Evolutionary conservation across 2,329 filamentous ascomycete species (phyloP).

Genomic region (Cladosporium sp.): DNA sequence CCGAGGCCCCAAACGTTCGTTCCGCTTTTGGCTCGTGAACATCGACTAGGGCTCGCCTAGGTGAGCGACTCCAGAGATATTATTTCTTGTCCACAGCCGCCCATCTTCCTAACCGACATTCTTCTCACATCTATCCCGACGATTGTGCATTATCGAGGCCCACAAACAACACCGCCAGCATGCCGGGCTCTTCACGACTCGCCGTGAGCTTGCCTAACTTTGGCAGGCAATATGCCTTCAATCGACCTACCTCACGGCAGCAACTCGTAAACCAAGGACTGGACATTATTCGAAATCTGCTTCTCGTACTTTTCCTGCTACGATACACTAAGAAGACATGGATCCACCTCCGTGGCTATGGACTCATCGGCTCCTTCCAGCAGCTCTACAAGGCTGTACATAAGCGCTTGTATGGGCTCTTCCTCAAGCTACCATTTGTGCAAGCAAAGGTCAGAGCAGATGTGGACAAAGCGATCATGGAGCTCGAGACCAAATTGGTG

Average conservation of each 20-base stretch:
- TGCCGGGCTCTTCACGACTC: conserved; percentile 16
- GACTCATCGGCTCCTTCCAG: conserved; percentile 73
- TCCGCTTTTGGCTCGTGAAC: conserved; percentile 9
- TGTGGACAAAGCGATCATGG: conserved; percentile 74
- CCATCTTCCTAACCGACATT: neutral
- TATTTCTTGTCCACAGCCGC: neutral
- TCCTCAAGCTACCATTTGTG: conserved; percentile 83
- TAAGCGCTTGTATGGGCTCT: conserved; percentile 76
- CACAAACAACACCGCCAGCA: neutral
- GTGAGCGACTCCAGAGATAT: neutral
- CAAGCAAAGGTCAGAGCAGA: conserved; percentile 82
- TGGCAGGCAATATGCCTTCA: conserved; percentile 28
- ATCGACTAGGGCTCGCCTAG: neutral
- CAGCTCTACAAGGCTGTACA: conserved; percentile 72
- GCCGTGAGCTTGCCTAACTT: conserved; percentile 25
- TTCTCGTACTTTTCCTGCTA: conserved; percentile 85
- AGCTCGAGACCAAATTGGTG: conserved; percentile 81
- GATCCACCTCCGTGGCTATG: conserved; percentile 85
- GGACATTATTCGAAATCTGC: conserved; percentile 68
- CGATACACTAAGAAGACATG: conserved; percentile 78
- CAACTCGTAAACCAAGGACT: conserved; percentile 29
- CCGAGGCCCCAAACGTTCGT: neutral
- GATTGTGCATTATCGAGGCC: neutral
- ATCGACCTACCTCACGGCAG: conserved; percentile 25
- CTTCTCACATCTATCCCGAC: neutral